These are phyloP conservation scores for Pythium sukuiense DNA, from an alignment of 352 stramenopile species.

Conservation along the genomic window DNA sequence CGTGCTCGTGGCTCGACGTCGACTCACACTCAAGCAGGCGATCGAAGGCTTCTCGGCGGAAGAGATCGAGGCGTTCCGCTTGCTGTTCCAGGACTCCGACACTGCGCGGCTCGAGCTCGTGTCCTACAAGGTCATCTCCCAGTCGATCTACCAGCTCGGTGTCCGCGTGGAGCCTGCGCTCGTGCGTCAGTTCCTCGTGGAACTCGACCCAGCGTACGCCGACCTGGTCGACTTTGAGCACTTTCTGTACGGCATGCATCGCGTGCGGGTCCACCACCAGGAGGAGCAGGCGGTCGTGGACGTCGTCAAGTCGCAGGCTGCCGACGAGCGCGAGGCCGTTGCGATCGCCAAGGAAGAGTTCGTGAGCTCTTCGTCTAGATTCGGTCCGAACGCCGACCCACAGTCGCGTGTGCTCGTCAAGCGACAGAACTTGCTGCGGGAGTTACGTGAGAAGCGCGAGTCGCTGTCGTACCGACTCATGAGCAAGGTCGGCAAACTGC, in stretches of 20 bases:
- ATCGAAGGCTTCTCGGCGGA: constrained; percentile 66
- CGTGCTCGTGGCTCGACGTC: constrained; percentile 34
- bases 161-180: constrained; percentile 48
- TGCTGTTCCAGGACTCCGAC: constrained; percentile 68
- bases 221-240: constrained; percentile 83
- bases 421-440: constrained; percentile 68
- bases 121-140: constrained; percentile 62
- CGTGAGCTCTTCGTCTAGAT: constrained; percentile 56
- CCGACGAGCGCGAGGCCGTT: background rate
- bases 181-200: constrained; percentile 49
- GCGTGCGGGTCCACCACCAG: constrained; percentile 64
- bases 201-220: constrained; percentile 65
- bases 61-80: constrained; percentile 58
- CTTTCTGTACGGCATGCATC: constrained; percentile 83
- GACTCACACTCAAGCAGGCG: constrained; percentile 44
- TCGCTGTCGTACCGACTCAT: constrained; percentile 70
- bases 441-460: constrained; percentile 71
- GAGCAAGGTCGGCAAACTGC: constrained; percentile 55
- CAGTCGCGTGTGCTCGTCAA: constrained; percentile 61
- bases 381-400: constrained; percentile 52
- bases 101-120: constrained; percentile 62
- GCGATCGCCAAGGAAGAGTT: constrained; percentile 37
- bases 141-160: constrained; percentile 73
- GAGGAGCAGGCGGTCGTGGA: constrained; percentile 36
- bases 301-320: background rate